Conservation (phyloP, 768 basidiomycete genomes). For the Auricularia auricula-judae region DNA sequence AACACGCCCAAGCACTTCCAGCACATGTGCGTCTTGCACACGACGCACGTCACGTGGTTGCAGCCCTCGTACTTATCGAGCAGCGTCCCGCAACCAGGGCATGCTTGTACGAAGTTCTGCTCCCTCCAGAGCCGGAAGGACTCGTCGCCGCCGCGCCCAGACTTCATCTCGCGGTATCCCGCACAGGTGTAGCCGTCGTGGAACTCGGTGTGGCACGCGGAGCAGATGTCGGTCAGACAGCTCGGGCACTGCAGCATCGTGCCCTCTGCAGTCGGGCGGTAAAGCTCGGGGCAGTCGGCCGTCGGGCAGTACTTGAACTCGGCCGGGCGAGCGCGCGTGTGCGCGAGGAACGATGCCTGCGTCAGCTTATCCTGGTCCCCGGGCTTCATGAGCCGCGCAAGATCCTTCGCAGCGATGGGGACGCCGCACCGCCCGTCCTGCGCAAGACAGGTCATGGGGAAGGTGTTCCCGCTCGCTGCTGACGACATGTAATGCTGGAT, state of each 20-base stretch:
- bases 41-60: slow-evolving; percentile 72
- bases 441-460: slow-evolving; percentile 68
- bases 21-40: slow-evolving; percentile 68
- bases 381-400: slow-evolving; percentile 38
- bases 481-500: slow-evolving; percentile 47
- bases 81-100: slow-evolving; percentile 57
- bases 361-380: slow-evolving; percentile 45
- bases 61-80: slow-evolving; percentile 71
- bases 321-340: slow-evolving; percentile 46
- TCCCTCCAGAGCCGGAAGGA: slow-evolving; percentile 56
- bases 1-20: slow-evolving; percentile 73
- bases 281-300: slow-evolving; percentile 67
- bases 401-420: slow-evolving; percentile 42
- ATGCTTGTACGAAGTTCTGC: slow-evolving; percentile 57
- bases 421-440: slow-evolving; percentile 45
- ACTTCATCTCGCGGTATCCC: slow-evolving; percentile 21
- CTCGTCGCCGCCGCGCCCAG: slow-evolving; percentile 30
- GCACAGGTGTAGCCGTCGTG: slow-evolving; percentile 63
- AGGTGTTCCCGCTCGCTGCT: slow-evolving; percentile 43
- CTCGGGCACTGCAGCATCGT: slow-evolving; percentile 57
- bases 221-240: slow-evolving; percentile 60
- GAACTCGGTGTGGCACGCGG: slow-evolving; percentile 43
- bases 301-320: slow-evolving; percentile 72
- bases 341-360: slow-evolving; percentile 46
- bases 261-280: slow-evolving; percentile 41